phyloP scores from a whole-genome alignment of 495 filamentous ascomycete species.

The Thozetella sp. region DNA sequence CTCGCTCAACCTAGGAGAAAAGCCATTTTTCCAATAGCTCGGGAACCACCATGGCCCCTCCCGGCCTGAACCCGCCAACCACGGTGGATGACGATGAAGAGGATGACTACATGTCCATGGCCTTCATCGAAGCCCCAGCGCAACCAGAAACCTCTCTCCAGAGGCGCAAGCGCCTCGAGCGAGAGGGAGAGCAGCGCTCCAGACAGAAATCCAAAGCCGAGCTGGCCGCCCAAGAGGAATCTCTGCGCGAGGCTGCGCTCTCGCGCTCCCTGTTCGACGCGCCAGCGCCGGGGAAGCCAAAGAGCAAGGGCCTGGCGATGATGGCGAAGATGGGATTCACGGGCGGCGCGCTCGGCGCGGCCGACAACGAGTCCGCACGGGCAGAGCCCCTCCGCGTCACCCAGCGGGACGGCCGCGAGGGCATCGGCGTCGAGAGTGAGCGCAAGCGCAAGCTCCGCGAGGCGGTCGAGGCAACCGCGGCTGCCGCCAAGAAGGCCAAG shows the following conservation, averaged over 20 bases:
- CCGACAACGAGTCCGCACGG: constrained; percentile 16
- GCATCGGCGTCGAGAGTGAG: constrained; percentile 83
- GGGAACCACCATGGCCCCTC: not conserved
- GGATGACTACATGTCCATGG: constrained; percentile 71
- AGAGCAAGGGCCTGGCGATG: constrained; percentile 88
- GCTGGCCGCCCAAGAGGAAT: constrained; percentile 66
- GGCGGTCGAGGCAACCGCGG: constrained; percentile 53
- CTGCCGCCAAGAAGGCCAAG: constrained; percentile 59
- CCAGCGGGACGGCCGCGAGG: constrained; percentile 80
- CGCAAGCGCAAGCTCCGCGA: constrained; percentile 80
- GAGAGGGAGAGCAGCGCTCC: constrained; percentile 60
- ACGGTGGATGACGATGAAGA: constrained; percentile 40
- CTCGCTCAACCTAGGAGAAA: not conserved
- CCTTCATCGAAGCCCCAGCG: constrained; percentile 38
- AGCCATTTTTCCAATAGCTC: too few relatives aligned
- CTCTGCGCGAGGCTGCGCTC: constrained; percentile 74
- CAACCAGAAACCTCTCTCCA: constrained; percentile 59
- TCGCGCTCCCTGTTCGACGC: constrained; percentile 61
- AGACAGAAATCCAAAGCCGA: constrained; percentile 82
- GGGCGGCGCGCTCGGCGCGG: constrained; percentile 65
- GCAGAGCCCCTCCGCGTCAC: constrained; percentile 69
- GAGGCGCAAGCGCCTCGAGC: constrained; percentile 52
- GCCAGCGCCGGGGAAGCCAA: constrained; percentile 20
- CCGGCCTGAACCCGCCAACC: not conserved
- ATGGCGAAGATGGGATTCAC: constrained; percentile 97